These are phyloP conservation scores for Dictyostelium capitatum DNA, from an alignment of 78 protist genomes.

Conservation along the genomic window DNA sequence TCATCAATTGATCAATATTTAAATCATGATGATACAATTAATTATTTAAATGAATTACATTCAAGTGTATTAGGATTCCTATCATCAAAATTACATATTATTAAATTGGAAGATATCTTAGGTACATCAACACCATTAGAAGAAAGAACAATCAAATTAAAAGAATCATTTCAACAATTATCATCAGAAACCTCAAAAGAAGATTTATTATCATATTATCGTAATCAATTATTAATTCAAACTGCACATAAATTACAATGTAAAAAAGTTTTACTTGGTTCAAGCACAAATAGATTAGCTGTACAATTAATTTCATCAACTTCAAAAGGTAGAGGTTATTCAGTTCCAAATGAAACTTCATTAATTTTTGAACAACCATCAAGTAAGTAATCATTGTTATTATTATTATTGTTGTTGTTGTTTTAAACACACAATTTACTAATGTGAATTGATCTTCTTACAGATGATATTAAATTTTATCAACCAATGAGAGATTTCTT, in stretches of 20 bases:
- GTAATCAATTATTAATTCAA: conserved; percentile 28
- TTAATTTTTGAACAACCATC: conserved; percentile 2
- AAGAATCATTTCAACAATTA: background rate
- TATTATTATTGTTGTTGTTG: no score
- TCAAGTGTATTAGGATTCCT: background rate
- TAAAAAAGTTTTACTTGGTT: conserved; percentile 21
- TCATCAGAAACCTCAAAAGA: conserved; percentile 40
- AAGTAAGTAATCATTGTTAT: background rate
- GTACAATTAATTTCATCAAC: conserved; percentile 21
- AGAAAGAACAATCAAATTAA: background rate
- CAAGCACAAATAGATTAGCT: conserved; percentile 46
- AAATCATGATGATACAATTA: background rate
- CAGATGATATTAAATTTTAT: conserved; percentile 17
- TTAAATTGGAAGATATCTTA: conserved; percentile 35
- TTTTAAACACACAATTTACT: no score
- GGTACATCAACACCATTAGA: background rate
- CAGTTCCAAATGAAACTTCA: conserved; percentile 67
- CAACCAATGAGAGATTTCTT: conserved; percentile 76
- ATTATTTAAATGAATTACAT: background rate
- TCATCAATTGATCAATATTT: background rate
- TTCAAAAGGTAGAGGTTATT: conserved; percentile 68
- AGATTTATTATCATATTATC: conserved; percentile 32
- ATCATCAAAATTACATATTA: background rate
- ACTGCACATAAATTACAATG: background rate
- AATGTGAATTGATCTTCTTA: no score